phyloP scores from a whole-genome alignment of 2,329 filamentous ascomycete genomes.

The Talaromyces sp. region DNA sequence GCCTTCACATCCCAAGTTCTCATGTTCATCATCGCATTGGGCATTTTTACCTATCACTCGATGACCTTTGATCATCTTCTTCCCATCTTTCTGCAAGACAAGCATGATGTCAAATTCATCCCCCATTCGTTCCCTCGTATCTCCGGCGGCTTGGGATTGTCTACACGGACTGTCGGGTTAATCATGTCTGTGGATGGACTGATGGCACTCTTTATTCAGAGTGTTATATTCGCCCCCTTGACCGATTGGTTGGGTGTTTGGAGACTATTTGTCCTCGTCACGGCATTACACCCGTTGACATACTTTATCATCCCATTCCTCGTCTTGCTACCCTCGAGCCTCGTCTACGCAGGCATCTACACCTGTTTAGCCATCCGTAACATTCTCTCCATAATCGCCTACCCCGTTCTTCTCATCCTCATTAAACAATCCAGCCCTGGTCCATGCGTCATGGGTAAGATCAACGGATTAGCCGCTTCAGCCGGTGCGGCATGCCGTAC shows the following conservation, averaged over 20 bases:
- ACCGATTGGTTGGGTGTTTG: conserved; percentile 62
- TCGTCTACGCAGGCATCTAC: conserved; percentile 60
- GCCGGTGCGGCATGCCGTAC: conserved; percentile 68
- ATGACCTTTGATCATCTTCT: conserved; percentile 93
- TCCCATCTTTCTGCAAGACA: conserved; percentile 87
- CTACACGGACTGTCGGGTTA: conserved; percentile 61
- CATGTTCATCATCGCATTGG: conserved; percentile 73
- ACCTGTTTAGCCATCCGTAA: conserved; percentile 61
- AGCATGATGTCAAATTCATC: conserved; percentile 33
- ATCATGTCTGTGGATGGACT: conserved; percentile 66
- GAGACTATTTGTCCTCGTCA: conserved; percentile 60
- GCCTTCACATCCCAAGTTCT: conserved; percentile 62
- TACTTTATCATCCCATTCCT: conserved; percentile 67
- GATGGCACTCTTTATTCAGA: conserved; percentile 69
- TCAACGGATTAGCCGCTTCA: conserved; percentile 67
- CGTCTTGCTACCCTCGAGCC: conserved; percentile 50
- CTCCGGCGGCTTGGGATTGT: conserved; percentile 61
- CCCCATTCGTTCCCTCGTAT: conserved; percentile 37
- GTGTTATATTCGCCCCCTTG: conserved; percentile 61
- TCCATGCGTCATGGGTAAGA: conserved; percentile 58
- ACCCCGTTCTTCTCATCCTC: conserved; percentile 64
- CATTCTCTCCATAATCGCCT: conserved; percentile 62
- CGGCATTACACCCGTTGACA: conserved; percentile 60
- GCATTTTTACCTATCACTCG: conserved; percentile 88
- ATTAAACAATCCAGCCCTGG: conserved; percentile 67